Conservation (phyloP, 1,139 yeast genomes). For the Hansenula anomala region DNA sequence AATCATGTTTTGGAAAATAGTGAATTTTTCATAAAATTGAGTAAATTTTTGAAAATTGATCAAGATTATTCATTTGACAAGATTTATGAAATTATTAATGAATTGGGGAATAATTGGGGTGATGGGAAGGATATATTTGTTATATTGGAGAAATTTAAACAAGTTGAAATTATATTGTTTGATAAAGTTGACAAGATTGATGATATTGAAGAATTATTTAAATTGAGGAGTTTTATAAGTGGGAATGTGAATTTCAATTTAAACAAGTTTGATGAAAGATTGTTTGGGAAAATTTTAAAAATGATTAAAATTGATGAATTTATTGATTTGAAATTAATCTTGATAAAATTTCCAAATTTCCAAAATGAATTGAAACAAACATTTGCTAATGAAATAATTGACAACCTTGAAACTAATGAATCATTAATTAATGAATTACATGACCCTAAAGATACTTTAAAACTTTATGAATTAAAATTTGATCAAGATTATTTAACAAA, state of each 20-base stretch:
- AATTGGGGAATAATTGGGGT: background rate
- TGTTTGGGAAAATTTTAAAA: background rate
- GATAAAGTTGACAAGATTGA: background rate
- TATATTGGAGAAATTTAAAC: slow-evolving; percentile 3
- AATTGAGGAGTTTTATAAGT: too few species aligned
- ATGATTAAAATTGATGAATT: slow-evolving; percentile 2
- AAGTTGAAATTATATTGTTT: background rate
- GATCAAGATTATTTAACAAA: slow-evolving; percentile 9
- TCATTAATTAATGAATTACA: background rate
- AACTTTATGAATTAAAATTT: slow-evolving; percentile 7
- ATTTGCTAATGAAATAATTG: too few species aligned
- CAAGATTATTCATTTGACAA: background rate
- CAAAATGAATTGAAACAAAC: background rate
- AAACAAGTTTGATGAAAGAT: background rate
- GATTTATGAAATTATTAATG: background rate
- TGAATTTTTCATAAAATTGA: background rate
- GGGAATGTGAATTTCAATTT: background rate
- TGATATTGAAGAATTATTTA: background rate
- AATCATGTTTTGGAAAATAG: background rate
- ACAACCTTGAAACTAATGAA: background rate
- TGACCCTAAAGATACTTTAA: too few species aligned
- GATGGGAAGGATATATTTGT: background rate
- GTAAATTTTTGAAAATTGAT: slow-evolving; percentile 1
- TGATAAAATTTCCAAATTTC: slow-evolving; percentile 7
- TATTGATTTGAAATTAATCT: slow-evolving; percentile 4